These are phyloP conservation scores for Paxillus involutus DNA, from an alignment of 768 basidiomycete genomes.

Conservation along the genomic window DNA sequence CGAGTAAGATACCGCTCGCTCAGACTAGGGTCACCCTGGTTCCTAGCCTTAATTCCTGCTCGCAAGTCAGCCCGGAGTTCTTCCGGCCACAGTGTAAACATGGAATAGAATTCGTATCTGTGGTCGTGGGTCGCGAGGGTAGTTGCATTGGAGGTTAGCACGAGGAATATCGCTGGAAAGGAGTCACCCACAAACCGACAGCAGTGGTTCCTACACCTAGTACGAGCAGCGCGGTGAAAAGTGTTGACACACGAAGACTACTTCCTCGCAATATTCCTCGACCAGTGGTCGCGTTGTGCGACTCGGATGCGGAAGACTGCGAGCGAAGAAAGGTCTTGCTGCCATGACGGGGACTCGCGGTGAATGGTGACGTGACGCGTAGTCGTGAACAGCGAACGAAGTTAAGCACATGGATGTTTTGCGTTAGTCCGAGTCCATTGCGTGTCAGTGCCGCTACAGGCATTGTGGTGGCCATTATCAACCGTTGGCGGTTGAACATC, in stretches of 20 bases:
- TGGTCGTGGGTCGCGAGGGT: background rate
- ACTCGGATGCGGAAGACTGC: constrained; percentile 12
- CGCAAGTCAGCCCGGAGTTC: constrained; percentile 65
- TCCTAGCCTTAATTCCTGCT: constrained; percentile 60
- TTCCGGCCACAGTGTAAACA: constrained; percentile 65
- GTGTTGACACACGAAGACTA: constrained; percentile 34
- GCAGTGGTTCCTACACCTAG: constrained; percentile 42
- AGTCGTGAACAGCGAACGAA: background rate
- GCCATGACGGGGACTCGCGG: background rate
- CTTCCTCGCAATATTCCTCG: constrained; percentile 13
- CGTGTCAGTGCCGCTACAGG: background rate
- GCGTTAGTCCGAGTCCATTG: constrained; percentile 5
- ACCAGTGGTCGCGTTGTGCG: background rate
- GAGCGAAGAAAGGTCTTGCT: background rate
- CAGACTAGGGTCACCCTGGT: constrained; percentile 51
- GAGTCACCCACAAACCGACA: constrained; percentile 41
- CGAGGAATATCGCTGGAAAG: background rate
- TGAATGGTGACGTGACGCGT: background rate
- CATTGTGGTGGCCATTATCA: background rate
- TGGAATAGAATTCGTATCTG: constrained; percentile 57
- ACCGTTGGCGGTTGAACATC: background rate
- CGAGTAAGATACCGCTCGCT: constrained; percentile 53
- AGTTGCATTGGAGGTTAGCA: background rate
- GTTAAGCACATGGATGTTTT: background rate
- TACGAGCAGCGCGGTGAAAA: constrained; percentile 38